Base-by-base conservation (phyloP, 495 filamentous ascomycete species). In the Podospora fimiseda region DNA sequence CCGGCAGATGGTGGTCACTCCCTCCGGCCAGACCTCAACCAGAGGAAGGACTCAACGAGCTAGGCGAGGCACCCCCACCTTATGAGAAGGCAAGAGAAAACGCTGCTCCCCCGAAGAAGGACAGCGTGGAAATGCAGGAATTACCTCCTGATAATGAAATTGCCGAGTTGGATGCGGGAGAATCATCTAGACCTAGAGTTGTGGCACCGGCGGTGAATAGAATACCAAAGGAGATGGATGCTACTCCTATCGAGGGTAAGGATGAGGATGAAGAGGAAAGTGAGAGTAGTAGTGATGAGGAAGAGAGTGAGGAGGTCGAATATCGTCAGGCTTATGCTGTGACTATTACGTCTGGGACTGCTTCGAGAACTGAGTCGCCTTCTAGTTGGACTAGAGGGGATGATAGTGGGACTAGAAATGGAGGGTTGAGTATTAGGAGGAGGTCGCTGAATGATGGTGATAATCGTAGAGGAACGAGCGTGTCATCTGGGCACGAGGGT, bases 21-120 rank as follows among this genome's bases (percentile, higher is more conserved):
- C 41, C 23, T 30, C n/a, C 14, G 14, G n/a, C 15, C 44, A 5
- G 13, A 14, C 2, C 22, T 49, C 19, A 21, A 42, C 27, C 27
- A 9, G 70, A 74, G 27, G 77, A 80, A 55, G 80, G 80, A 5
- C 66, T 83, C 27, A 74, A 83, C 56, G 78, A 81, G 65, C 64
- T 75, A 9, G 80, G 79, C 19, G 78, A 81, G 61, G 75, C 80
- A 11, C 80, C 80, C 21, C 80, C 80, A 33, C 78, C 79, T 1
- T 83, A 83, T 51, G 56, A 63, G 16, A 39, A 43, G 23, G 11
- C 5, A 33, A 5, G 5, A 33, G 27, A 33, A 33, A 33, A 33
- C 27, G 6, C 11, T 11, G 27, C n/a, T n/a, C n/a, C 11, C 27
- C 27, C 27, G 27, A 33, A 33, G 27, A 33, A 33, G 5, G 6